phyloP scores from a whole-genome alignment of 2,329 filamentous ascomycete genomes.

The Sporothrix variecibatus region DNA sequence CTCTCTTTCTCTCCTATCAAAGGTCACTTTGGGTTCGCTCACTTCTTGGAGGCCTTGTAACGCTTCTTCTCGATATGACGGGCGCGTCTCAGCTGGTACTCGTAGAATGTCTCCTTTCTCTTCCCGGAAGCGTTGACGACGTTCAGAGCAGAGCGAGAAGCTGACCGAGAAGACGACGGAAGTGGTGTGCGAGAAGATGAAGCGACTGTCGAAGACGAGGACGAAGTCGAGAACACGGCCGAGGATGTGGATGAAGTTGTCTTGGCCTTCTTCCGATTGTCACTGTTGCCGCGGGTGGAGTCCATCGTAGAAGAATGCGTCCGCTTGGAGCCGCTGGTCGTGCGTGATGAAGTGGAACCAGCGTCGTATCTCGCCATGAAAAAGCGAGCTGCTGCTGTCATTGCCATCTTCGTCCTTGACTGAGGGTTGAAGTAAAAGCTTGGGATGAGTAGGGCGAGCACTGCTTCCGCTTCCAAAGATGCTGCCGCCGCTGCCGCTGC shows the following conservation, averaged over 20 bases:
- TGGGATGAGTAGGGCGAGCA: neutral
- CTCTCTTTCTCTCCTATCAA: neutral
- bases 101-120: neutral
- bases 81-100: neutral
- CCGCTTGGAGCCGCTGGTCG: neutral
- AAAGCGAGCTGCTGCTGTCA: neutral
- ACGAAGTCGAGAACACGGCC: neutral
- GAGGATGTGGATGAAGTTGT: neutral
- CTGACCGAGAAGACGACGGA: neutral
- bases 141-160: neutral
- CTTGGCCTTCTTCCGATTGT: neutral
- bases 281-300: neutral
- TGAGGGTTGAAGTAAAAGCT: neutral
- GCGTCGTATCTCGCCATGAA: neutral
- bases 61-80: neutral
- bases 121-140: neutral
- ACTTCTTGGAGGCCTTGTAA: neutral
- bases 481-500: neutral
- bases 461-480: neutral
- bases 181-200: neutral
- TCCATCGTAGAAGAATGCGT: neutral
- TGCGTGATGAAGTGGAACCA: neutral
- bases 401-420: neutral
- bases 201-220: neutral
- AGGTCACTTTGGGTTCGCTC: neutral